A percentile compares a stretch with the other conserved stretches of the same genome.
phyloP scores from a whole-genome alignment of 371 early-diverging fungal species.

The Apophysomyces elegans region DNA sequence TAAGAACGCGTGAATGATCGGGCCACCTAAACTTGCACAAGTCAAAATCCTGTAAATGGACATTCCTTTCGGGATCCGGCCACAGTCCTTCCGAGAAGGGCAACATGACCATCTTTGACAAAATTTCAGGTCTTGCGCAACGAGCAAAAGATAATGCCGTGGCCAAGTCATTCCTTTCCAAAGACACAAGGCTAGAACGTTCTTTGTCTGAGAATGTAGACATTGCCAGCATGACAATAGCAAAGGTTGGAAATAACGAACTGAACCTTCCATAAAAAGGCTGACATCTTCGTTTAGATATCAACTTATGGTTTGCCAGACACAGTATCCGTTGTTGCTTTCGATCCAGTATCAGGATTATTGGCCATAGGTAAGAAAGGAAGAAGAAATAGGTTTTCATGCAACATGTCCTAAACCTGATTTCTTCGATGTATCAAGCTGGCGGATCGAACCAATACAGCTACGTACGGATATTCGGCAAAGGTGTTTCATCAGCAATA shows the following conservation, averaged over 20 bases:
- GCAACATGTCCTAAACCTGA: too few species aligned
- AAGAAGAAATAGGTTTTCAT: too few species aligned
- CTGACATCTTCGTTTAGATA: conserved; percentile 23
- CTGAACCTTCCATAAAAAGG: neutral
- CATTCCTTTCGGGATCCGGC: neutral
- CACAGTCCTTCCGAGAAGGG: conserved; percentile 8
- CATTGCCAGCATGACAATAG: conserved; percentile 23
- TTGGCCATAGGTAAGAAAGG: conserved; percentile 56
- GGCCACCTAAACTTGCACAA: too few species aligned
- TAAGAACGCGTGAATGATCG: too few species aligned
- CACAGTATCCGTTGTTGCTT: conserved; percentile 49
- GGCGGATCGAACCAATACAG: conserved; percentile 25
- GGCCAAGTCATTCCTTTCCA: conserved; percentile 37
- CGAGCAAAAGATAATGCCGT: conserved; percentile 48
- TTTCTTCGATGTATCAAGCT: conserved; percentile 1
- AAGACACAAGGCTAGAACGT: conserved; percentile 47
- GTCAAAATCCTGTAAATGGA: neutral
- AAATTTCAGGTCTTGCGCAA: conserved; percentile 42
- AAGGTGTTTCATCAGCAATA: conserved; percentile 38
- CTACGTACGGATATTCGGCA: conserved; percentile 47
- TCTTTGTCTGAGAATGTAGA: conserved; percentile 36
- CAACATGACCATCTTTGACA: conserved; percentile 44
- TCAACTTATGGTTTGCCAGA: conserved; percentile 58
- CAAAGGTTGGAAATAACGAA: conserved; percentile 9
- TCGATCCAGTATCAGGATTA: conserved; percentile 58